Percentiles rank a stretch among this genome's conserved stretches.
Conservation (phyloP, 2,329 filamentous ascomycete genomes). For the Gaeumannomyces sp. region DNA sequence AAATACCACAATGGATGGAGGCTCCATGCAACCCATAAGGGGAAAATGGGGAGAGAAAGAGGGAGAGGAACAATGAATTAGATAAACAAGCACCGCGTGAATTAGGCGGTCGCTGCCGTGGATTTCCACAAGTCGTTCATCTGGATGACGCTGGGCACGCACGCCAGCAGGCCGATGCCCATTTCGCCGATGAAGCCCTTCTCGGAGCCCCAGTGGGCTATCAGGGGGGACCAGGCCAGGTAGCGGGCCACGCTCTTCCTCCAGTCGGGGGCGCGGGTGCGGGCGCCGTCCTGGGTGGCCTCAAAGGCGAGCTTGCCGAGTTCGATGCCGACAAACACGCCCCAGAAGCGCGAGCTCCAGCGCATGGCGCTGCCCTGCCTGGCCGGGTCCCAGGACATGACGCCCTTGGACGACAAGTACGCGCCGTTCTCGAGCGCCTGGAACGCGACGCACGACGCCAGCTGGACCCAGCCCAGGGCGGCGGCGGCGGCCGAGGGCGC, state of each 20-base stretch:
- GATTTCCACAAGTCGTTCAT: constrained; percentile 40
- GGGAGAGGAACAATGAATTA: not conserved
- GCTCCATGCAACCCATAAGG: not conserved
- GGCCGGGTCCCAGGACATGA: constrained; percentile 53
- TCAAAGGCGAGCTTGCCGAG: constrained; percentile 56
- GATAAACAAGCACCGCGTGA: not conserved
- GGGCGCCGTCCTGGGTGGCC: constrained; percentile 28
- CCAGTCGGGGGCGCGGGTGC: constrained; percentile 46
- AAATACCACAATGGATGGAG: not conserved
- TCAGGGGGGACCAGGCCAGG: constrained; percentile 72
- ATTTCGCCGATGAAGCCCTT: constrained; percentile 45
- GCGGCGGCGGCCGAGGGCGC: constrained; percentile 32
- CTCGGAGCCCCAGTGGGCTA: constrained; percentile 74
- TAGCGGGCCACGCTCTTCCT: constrained; percentile 64
- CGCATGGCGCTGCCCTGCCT: constrained; percentile 56
- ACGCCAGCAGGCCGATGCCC: constrained; percentile 34
- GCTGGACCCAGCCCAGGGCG: constrained; percentile 59
- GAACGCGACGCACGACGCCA: constrained; percentile 61
- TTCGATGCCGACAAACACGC: constrained; percentile 70
- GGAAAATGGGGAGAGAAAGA: not conserved
- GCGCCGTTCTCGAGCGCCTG: constrained; percentile 80
- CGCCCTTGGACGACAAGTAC: constrained; percentile 67
- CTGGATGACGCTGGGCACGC: constrained; percentile 37
- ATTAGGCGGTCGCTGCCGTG: constrained; percentile 21
- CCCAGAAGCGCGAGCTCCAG: constrained; percentile 78